Conservation (phyloP, 495 filamentous ascomycete species). For the Xylaria cubensis region DNA sequence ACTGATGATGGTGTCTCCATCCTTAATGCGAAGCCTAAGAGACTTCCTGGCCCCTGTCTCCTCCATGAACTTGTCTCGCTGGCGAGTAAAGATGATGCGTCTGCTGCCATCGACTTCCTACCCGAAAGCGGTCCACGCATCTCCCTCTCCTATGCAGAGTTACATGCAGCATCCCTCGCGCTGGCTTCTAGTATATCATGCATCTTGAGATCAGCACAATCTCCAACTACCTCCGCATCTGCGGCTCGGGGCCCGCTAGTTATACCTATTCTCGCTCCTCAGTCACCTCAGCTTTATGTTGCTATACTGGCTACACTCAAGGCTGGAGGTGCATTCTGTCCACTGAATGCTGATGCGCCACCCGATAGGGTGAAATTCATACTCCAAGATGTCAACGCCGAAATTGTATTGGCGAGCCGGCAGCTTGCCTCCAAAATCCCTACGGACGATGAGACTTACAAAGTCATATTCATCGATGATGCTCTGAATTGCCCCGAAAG, state of each 20-base stretch:
- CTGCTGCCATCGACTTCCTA: slow-evolving; percentile 67
- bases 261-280: slow-evolving; percentile 75
- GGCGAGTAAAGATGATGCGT: slow-evolving; percentile 21
- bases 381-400: slow-evolving; percentile 67
- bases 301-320: slow-evolving; percentile 75
- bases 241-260: slow-evolving; percentile 47
- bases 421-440: slow-evolving; percentile 45
- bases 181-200: slow-evolving; percentile 58
- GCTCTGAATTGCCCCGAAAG: not conserved
- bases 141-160: slow-evolving; percentile 61
- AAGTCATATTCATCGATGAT: slow-evolving; percentile 40
- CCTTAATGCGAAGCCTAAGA: slow-evolving; percentile 62
- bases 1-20: slow-evolving; percentile 58
- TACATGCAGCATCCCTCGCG: slow-evolving; percentile 62
- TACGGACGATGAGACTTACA: slow-evolving; percentile 19
- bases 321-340: slow-evolving; percentile 80
- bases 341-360: slow-evolving; percentile 74
- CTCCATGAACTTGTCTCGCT: slow-evolving; percentile 67
- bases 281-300: slow-evolving; percentile 74
- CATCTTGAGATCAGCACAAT: slow-evolving; percentile 32
- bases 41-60: slow-evolving; percentile 64
- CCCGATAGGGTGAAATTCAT: slow-evolving; percentile 76
- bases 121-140: slow-evolving; percentile 49
- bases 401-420: slow-evolving; percentile 58
- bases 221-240: not conserved